Evolutionary conservation across 495 filamentous ascomycete genomes (phyloP), one percentile per base, ranked within the genome.

Genomic region (Daldinia bambusicola): DNA sequence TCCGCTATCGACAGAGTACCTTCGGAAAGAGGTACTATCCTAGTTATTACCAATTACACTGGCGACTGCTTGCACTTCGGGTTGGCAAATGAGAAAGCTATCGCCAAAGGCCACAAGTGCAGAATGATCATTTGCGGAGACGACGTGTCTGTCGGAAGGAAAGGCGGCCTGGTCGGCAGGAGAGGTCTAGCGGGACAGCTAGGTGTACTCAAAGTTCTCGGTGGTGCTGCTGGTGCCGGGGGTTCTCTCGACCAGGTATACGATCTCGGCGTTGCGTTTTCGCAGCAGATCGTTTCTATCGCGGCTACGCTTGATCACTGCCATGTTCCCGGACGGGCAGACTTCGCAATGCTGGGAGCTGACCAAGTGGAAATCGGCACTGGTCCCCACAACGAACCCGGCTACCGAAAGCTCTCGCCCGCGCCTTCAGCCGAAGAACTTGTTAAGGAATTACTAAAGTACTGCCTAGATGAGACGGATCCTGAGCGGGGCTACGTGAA

Each of bases 41-140:
- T 90, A n/a, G 85, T 88, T 56, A 84, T 90, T 67, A 89, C 86
- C 38, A 90, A 90, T 70, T 90, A 90, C 72, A 90, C 88, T 0
- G 88, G 88, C 26, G 88, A 90, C 77, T 88, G 86, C 69, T 78
- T 90, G 60, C 87, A 90, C 74, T 90, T 90, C 62, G 87, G 87
- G 1, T 77, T 90, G 18, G 88, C 88, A 3, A 83, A 84, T 63
- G 87, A 90, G 76, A 88, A 89, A 77, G 86, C 85, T 12, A 81
- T 85, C 43, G 86, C 85, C 14, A 77, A 80, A 60, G 87, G 87
- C 22, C 81, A 84, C 59, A 83, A 81, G 14, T 84, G 86, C 57
- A 81, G 80, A 58, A 85, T 87, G 75, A 82, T 88, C 51, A 85
- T 87, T 50, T 88, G 87, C 73, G 86, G 86, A 22, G 87, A 89